These are phyloP conservation scores for Tulasnella sp. DNA, from an alignment of 768 basidiomycete species.

Conservation along the genomic window DNA sequence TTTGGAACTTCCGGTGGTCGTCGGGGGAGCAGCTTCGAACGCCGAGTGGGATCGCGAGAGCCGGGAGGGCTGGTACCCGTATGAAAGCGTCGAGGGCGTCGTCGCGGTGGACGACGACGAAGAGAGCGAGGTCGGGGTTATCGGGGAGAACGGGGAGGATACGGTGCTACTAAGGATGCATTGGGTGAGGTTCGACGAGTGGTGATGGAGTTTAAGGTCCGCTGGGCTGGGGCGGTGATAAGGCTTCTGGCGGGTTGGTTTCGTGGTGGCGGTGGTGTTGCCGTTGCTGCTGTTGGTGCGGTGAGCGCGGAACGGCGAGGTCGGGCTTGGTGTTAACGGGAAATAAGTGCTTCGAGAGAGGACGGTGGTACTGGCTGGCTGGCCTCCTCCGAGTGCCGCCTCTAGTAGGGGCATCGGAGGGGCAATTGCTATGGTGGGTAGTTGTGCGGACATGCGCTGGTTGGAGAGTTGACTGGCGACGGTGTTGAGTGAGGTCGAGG, in stretches of 20 bases:
- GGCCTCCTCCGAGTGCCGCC: not conserved
- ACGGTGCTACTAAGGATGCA: not conserved
- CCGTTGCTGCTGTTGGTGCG: not conserved
- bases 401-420: not conserved
- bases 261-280: not conserved
- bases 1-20: not conserved
- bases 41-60: not conserved
- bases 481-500: not conserved
- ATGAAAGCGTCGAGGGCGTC: not conserved
- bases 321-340: slow-evolving; percentile 3
- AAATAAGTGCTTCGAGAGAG: not conserved
- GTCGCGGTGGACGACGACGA: not conserved
- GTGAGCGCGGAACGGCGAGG: slow-evolving; percentile 5
- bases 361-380: not conserved
- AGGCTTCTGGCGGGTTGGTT: slow-evolving; percentile 6
- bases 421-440: not conserved
- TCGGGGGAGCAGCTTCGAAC: not conserved
- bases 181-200: not conserved
- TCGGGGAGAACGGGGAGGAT: not conserved
- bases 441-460: not conserved
- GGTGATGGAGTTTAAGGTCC: not conserved
- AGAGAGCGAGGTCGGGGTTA: not conserved
- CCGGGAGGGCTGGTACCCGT: not conserved
- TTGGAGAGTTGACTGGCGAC: not conserved
- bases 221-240: slow-evolving; percentile 8